Evolutionary conservation across 352 stramenopile species (phyloP).

Genomic region (Globisporangium orthogonon): DNA sequence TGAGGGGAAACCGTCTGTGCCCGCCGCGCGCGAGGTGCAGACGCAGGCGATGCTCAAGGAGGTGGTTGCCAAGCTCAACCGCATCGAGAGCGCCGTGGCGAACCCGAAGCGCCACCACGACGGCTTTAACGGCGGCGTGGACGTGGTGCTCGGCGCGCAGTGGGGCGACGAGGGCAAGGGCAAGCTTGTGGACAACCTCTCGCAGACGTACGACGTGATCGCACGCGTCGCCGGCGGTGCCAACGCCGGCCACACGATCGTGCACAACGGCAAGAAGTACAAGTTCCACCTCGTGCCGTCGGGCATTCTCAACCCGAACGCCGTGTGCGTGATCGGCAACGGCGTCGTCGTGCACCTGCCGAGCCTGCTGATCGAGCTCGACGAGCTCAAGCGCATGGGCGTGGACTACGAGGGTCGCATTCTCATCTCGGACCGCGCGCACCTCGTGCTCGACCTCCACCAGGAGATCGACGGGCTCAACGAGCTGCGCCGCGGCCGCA

Average conservation of each 20-base stretch:
- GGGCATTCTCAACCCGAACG: slow-evolving; percentile 95
- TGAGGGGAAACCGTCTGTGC: slow-evolving; percentile 20
- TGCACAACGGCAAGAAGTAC: slow-evolving; percentile 97
- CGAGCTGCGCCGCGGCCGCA: slow-evolving; percentile 81
- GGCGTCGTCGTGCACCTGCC: slow-evolving; percentile 97
- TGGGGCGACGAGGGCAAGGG: slow-evolving; percentile 99
- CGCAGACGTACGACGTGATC: slow-evolving; percentile 95
- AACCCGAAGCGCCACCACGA: slow-evolving; percentile 74
- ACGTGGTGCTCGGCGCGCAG: slow-evolving; percentile 96
- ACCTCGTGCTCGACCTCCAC: slow-evolving; percentile 99
- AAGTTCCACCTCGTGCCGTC: slow-evolving; percentile 99
- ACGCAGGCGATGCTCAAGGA: slow-evolving; percentile 76
- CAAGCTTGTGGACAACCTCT: slow-evolving; percentile 96
- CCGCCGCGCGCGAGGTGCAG: slow-evolving; percentile 38
- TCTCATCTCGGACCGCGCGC: slow-evolving; percentile 96
- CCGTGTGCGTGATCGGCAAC: slow-evolving; percentile 97
- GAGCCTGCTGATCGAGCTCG: slow-evolving; percentile 94
- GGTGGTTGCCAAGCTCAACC: slow-evolving; percentile 82
- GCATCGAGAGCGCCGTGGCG: slow-evolving; percentile 79
- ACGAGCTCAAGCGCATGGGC: slow-evolving; percentile 85
- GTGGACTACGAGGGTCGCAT: slow-evolving; percentile 92
- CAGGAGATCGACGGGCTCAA: slow-evolving; percentile 89
- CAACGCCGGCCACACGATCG: slow-evolving; percentile 99
- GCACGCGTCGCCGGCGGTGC: slow-evolving; percentile 95
- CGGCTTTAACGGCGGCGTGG: slow-evolving; percentile 60